Evolutionary conservation across 257 asterid species (phyloP), one percentile per base, ranked within the genome.

Genomic region (Echites panduratus): DNA sequence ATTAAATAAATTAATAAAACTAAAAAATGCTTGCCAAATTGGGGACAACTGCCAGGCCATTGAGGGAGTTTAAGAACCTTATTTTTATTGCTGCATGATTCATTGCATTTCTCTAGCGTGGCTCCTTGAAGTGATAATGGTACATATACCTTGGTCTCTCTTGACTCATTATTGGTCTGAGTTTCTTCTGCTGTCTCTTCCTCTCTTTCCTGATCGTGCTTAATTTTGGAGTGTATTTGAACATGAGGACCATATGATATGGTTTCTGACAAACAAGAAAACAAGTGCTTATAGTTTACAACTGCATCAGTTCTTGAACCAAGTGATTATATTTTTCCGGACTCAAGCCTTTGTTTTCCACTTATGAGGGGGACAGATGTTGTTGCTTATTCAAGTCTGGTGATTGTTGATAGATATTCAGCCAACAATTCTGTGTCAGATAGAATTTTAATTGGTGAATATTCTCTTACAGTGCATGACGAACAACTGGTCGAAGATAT

Each of bases 401-500:
- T 32, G 41, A 27, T 29, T 59, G 29, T 27, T 29, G 10, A 16
- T 24, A 24, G 73, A 53, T 54, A 35, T 1, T 14, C 56, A 14
- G 9, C 56, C 58, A 17, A 19, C 22, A 17, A 29, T 32, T 61
- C 67, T 61, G 7, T 29, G 11, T 29, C 45, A 12, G 9, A 27
- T 43, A 50, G 47, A 24, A 20, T 44, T 49, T 53, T 66, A 47
- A 71, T 58, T 70, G 50, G 19, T 67, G 11, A 57, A 38, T 74
- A n/a, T 77, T 74, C 47, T 71, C 68, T 83, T 80, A 45, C 85
- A 93, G 98, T 90, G 76, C 98, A 91, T 38, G 96, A 88, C 26
- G 87, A 85, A 62, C 98, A 93, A 69, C 82, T 93, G 68, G 92
- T 87, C 26, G 96, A 88, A 56, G 97, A 93, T 66, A 90, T 93